Percentiles rank a stretch among this genome's conserved stretches.
Conservation (phyloP, 129 eudicot species). For the Daucus carota region DNA sequence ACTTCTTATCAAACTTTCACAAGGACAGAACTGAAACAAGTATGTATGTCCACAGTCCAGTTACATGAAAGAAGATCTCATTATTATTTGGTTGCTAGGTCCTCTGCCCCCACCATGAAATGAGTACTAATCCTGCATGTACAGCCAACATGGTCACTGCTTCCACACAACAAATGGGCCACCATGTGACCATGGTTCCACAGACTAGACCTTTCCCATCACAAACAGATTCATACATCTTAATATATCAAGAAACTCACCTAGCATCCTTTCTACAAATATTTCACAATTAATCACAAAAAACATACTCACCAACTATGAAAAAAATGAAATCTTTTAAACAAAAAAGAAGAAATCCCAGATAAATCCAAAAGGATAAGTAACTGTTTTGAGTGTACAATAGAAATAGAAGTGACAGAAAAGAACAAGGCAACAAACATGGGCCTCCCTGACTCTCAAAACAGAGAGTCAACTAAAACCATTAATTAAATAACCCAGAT, state of each 20-base stretch:
- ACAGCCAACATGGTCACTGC: slow-evolving; percentile 26
- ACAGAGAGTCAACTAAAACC: slow-evolving; percentile 13
- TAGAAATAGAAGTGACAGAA: not conserved
- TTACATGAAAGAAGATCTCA: slow-evolving; percentile 11
- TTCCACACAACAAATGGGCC: slow-evolving; percentile 4
- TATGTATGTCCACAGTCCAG: slow-evolving; percentile 9
- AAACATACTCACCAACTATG: slow-evolving; percentile 3
- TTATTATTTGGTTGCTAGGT: slow-evolving; percentile 15
- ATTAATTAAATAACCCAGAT: slow-evolving; percentile 11
- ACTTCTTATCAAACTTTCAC: not conserved
- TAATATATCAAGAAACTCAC: not conserved
- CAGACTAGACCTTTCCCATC: slow-evolving; percentile 17
- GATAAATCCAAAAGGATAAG: slow-evolving; percentile 15
- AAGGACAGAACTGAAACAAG: slow-evolving; percentile 2
- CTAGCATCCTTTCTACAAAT: not conserved
- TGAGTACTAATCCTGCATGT: slow-evolving; percentile 21
- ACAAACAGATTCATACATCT: slow-evolving; percentile 8
- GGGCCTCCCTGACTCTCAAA: slow-evolving; percentile 3
- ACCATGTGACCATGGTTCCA: not conserved
- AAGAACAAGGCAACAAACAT: not conserved
- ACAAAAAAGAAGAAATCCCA: not conserved
- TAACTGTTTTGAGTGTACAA: not conserved
- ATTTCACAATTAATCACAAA: not conserved
- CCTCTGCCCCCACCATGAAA: slow-evolving; percentile 24
- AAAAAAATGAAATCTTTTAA: not conserved